These are phyloP conservation scores for Cystofilobasidium macerans DNA, from an alignment of 768 basidiomycete species.

Conservation along the genomic window DNA sequence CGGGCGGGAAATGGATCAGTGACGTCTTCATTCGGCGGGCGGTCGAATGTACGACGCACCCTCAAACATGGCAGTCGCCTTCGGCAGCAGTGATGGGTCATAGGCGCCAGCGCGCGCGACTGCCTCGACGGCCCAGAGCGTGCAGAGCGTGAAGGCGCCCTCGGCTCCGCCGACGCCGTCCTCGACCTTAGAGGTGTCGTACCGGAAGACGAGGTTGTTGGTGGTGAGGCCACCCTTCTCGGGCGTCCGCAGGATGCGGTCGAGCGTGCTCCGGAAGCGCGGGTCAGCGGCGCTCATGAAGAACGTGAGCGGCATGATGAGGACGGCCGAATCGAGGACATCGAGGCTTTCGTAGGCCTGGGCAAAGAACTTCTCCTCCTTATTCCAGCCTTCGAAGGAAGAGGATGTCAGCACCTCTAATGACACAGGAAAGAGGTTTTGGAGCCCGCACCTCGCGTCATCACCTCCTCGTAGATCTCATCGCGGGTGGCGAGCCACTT, in stretches of 20 bases:
- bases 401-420: background rate
- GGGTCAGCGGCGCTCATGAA: slow-evolving; percentile 60
- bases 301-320: slow-evolving; percentile 52
- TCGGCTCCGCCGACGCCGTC: slow-evolving; percentile 95
- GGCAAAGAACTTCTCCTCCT: slow-evolving; percentile 37
- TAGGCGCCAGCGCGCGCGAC: slow-evolving; percentile 76
- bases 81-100: slow-evolving; percentile 54
- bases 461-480: slow-evolving; percentile 75
- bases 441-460: slow-evolving; percentile 72
- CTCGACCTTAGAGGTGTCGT: slow-evolving; percentile 65
- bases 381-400: slow-evolving; percentile 1
- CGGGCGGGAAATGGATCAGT: too few species aligned
- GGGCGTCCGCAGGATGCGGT: slow-evolving; percentile 68
- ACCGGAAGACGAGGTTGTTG: slow-evolving; percentile 76
- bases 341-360: slow-evolving; percentile 83
- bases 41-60: too few species aligned
- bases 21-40: too few species aligned
- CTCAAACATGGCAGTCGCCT: slow-evolving; percentile 49
- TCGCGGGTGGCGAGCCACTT: slow-evolving; percentile 71
- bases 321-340: slow-evolving; percentile 35
- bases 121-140: slow-evolving; percentile 65
- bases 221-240: slow-evolving; percentile 85
- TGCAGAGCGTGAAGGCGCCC: slow-evolving; percentile 78
- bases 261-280: slow-evolving; percentile 73
- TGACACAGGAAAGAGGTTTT: slow-evolving; percentile 5